These are phyloP conservation scores for Ceratopteris richardii DNA, from an alignment of 75 land plant species.

Conservation along the genomic window DNA sequence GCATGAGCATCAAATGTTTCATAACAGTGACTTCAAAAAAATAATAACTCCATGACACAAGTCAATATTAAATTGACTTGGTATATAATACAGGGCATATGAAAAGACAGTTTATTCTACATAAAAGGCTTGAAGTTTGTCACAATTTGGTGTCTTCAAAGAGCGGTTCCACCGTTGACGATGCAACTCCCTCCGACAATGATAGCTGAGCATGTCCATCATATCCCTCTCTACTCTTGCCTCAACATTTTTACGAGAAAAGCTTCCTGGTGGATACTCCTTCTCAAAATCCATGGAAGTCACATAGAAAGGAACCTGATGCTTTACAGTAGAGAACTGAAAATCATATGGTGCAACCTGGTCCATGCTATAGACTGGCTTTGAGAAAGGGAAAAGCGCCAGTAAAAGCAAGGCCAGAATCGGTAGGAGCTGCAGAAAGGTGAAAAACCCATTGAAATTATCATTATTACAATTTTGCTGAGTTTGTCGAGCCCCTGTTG, in stretches of 20 bases:
- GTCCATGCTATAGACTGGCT: conserved; percentile 62
- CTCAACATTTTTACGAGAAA: conserved; percentile 42
- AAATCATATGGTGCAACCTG: conserved; percentile 42
- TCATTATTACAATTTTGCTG: background rate
- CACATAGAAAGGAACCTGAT: conserved; percentile 63
- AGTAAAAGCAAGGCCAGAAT: conserved; percentile 55
- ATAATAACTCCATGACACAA: no score
- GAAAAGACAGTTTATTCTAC: background rate
- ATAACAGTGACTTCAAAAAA: no score
- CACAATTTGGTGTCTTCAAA: conserved; percentile 64
- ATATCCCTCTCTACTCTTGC: conserved; percentile 52
- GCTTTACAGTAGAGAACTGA: conserved; percentile 44
- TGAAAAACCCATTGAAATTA: conserved; percentile 18
- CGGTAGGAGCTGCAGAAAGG: conserved; percentile 51
- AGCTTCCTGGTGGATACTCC: conserved; percentile 54
- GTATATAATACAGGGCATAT: no score
- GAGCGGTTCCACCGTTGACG: conserved; percentile 51
- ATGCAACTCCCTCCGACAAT: conserved; percentile 68
- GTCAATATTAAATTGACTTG: no score
- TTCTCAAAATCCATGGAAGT: conserved; percentile 61
- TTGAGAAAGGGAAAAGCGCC: conserved; percentile 56
- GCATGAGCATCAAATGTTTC: no score
- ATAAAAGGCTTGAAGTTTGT: conserved; percentile 23
- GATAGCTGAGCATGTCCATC: conserved; percentile 42
- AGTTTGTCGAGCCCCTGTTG: conserved; percentile 19